Base-by-base conservation (phyloP, 2,329 filamentous ascomycete species). In the Aspergillus sp. region DNA sequence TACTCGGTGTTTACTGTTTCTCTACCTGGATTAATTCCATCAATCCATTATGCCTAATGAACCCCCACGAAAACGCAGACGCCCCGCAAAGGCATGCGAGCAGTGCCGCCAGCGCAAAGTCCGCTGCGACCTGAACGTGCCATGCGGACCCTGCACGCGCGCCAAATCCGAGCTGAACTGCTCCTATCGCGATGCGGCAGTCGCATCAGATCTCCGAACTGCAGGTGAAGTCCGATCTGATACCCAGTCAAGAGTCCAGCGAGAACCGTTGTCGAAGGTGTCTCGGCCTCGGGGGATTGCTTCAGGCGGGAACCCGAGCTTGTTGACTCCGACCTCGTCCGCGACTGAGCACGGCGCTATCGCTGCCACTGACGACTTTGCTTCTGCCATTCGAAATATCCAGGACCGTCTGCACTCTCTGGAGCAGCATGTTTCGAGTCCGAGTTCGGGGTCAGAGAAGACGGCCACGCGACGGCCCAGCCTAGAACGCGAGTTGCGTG, bases 41-140 rank as follows among this genome's bases (percentile, higher is more conserved):
- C 26, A 9, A 30, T 30, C 26, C 9, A 30, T 30, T 12, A 59
- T 56, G 56, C n/a, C 54, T n/a, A 48, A 54, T 5, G 8, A 30
- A 22, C 43, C 34, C n/a, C 58, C 61, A n/a, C 63, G 63, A 32
- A 70, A 69, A 52, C 67, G 68, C 51, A 63, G 67, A 13, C 68
- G 68, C 4, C 66, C 67, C 6, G 63, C 66, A 12, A 62, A 66
- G 18, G 62, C 68, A 2, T 71, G 68, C 55, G 63, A 67, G 48
- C 66, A 66, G 54, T 71, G 69, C 43, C 68, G 68, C 24, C 64
- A 60, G 11, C 67, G 68, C 47, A 71, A 71, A 56, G 61, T 71
- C 26, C 64, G 65, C 30, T 71, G 69, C 49, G 68, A 71, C 54
- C 68, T 62, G 17, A 57, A 60, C 36, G 52, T 64, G 15, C 69